Conservation (phyloP, 2,329 filamentous ascomycete species). For the Fusarium newnesense region DNA sequence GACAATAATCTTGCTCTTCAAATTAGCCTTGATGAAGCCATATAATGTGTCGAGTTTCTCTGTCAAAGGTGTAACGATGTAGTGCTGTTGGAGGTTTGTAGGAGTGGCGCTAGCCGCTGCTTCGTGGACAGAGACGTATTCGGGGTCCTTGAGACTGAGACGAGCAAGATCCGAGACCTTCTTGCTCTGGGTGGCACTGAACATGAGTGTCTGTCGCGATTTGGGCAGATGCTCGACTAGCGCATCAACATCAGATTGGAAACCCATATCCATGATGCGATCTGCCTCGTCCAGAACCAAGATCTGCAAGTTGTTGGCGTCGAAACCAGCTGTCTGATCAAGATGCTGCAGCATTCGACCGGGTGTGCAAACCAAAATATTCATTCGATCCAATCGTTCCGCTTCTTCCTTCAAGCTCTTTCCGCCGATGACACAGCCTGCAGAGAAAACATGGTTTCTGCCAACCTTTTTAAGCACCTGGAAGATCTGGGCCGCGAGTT, state of each 20-base stretch:
- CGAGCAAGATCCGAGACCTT: conserved; percentile 92
- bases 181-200: conserved; percentile 96
- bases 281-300: conserved; percentile 96
- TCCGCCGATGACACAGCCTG: conserved; percentile 92
- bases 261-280: conserved; percentile 97
- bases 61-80: conserved; percentile 83
- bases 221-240: conserved; percentile 91
- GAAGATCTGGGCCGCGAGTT: conserved; percentile 96
- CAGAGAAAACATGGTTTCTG: conserved; percentile 88
- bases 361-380: conserved; percentile 95
- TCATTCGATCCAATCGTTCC: conserved; percentile 88
- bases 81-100: conserved; percentile 86
- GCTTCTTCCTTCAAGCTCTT: conserved; percentile 90
- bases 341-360: conserved; percentile 95
- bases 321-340: conserved; percentile 90
- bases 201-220: conserved; percentile 88
- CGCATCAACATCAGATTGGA: conserved; percentile 89
- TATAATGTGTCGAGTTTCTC: conserved; percentile 93
- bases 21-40: conserved; percentile 89
- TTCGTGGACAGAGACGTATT: conserved; percentile 96
- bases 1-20: conserved; percentile 94
- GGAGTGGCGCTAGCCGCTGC: conserved; percentile 83
- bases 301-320: conserved; percentile 90
- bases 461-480: conserved; percentile 92
- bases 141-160: conserved; percentile 86